Evolutionary conservation across 257 asterid genomes (phyloP).

Genomic region (Nyctanthes arbortristis): DNA sequence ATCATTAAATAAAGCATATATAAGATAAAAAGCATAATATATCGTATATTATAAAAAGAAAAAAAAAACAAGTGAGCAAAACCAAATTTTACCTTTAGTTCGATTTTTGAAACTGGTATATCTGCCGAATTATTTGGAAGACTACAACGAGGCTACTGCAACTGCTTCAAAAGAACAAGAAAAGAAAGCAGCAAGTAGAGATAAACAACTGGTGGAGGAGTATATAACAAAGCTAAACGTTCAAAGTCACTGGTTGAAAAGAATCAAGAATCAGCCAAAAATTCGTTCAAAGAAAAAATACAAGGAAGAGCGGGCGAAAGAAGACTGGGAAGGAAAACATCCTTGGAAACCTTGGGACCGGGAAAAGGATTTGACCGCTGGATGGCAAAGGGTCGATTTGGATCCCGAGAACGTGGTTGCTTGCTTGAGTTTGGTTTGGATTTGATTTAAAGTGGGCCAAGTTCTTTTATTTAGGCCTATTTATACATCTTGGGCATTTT

Average conservation of each 20-base stretch:
- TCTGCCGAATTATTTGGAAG: slow-evolving; percentile 67
- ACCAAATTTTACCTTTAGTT: too few relatives aligned
- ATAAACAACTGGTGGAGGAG: slow-evolving; percentile 82
- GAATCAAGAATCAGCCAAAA: slow-evolving; percentile 52
- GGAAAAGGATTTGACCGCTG: slow-evolving; percentile 91
- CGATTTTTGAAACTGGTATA: slow-evolving; percentile 15
- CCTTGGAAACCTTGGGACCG: slow-evolving; percentile 99
- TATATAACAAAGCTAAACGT: slow-evolving; percentile 82
- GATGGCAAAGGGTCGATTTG: slow-evolving; percentile 75
- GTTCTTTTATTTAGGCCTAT: too few relatives aligned
- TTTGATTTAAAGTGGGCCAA: too few relatives aligned
- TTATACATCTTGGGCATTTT: too few relatives aligned
- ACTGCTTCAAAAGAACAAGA: slow-evolving; percentile 68
- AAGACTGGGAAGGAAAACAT: slow-evolving; percentile 88
- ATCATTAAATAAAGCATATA: too few relatives aligned
- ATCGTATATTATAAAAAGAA: too few relatives aligned
- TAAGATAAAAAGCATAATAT: too few relatives aligned
- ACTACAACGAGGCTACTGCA: slow-evolving; percentile 81
- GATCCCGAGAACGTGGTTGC: slow-evolving; percentile 66
- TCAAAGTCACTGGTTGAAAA: slow-evolving; percentile 83
- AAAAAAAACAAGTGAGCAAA: too few relatives aligned
- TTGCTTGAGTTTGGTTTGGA: slow-evolving; percentile 76
- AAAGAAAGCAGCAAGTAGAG: slow-evolving; percentile 41
- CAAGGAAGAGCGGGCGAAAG: slow-evolving; percentile 48
- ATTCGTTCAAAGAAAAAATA: slow-evolving; percentile 64